Conservation (phyloP, 352 stramenopile genomes). For the Achlya hypogyna region DNA sequence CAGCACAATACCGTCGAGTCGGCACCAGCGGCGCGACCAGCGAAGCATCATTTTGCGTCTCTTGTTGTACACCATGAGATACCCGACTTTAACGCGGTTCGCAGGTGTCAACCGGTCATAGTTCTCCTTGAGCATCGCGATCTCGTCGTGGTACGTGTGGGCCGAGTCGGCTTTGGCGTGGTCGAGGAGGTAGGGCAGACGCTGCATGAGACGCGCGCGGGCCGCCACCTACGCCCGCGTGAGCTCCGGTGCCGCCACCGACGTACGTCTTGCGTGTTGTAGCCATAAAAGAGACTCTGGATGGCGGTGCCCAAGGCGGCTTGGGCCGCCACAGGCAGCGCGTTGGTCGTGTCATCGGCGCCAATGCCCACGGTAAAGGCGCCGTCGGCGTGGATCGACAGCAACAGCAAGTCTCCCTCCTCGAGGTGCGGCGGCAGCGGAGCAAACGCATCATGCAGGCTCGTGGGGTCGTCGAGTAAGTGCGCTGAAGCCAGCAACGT, state of each 20-base stretch:
- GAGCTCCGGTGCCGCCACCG: too few species aligned
- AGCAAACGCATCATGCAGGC: neutral
- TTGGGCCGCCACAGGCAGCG: neutral
- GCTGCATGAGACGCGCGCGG: conserved; percentile 54
- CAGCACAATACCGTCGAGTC: conserved; percentile 62
- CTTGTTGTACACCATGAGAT: conserved; percentile 62
- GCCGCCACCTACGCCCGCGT: conserved; percentile 23
- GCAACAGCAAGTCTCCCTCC: neutral
- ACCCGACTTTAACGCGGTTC: conserved; percentile 72
- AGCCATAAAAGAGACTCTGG: conserved; percentile 69
- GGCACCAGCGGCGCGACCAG: conserved; percentile 81
- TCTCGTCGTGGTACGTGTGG: conserved; percentile 80
- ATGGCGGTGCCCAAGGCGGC: conserved; percentile 28
- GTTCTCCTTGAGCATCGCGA: conserved; percentile 69
- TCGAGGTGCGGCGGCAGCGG: neutral
- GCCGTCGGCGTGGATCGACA: neutral
- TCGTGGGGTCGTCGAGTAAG: neutral
- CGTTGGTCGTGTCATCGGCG: neutral
- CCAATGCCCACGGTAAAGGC: neutral
- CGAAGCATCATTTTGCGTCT: conserved; percentile 45
- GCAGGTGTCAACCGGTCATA: conserved; percentile 73
- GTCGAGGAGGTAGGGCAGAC: conserved; percentile 56
- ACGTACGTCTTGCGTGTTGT: conserved; percentile 45
- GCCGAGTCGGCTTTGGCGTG: conserved; percentile 66
- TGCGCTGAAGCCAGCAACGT: neutral